Evolutionary conservation across 495 filamentous ascomycete species (phyloP).

Genomic region (Parathielavia hyrcaniae): DNA sequence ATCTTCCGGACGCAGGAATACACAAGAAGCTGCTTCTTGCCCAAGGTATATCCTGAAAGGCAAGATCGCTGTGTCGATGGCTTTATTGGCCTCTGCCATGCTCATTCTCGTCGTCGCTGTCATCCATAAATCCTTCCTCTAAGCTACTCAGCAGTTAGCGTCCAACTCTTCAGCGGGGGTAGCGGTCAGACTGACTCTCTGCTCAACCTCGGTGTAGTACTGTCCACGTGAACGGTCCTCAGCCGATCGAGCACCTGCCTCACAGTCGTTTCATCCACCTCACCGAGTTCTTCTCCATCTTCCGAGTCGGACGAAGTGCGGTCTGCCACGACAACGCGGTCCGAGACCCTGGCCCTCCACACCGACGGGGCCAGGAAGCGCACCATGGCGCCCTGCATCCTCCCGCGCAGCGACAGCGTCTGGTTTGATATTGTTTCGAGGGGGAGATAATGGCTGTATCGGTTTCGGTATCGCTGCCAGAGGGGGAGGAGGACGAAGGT

Average conservation of each 20-base stretch:
- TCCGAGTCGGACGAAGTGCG: slow-evolving; percentile 43
- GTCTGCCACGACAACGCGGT: slow-evolving; percentile 37
- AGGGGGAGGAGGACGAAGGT: slow-evolving; percentile 67
- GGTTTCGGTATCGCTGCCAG: slow-evolving; percentile 66
- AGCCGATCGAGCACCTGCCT: slow-evolving; percentile 50
- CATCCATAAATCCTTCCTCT: slow-evolving; percentile 37
- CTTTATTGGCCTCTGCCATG: slow-evolving; percentile 8
- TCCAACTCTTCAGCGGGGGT: not conserved
- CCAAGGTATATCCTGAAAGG: not conserved
- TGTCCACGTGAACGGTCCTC: slow-evolving; percentile 45
- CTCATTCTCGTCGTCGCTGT: slow-evolving; percentile 30
- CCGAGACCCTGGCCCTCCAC: slow-evolving; percentile 43
- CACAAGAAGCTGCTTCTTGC: not conserved
- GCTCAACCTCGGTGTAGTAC: slow-evolving; percentile 57
- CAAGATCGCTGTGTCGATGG: slow-evolving; percentile 18
- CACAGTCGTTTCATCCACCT: slow-evolving; percentile 57
- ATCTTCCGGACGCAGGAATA: not conserved
- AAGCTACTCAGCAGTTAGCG: slow-evolving; percentile 29
- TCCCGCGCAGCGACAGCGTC: slow-evolving; percentile 56
- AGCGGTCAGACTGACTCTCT: slow-evolving; percentile 50
- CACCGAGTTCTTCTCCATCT: slow-evolving; percentile 56
- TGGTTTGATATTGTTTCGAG: slow-evolving; percentile 56
- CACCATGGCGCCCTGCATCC: slow-evolving; percentile 51
- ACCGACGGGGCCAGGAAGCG: slow-evolving; percentile 51
- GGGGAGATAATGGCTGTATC: slow-evolving; percentile 67